A percentile compares a stretch with the other conserved stretches of the same genome.
Conservation (phyloP, 768 basidiomycete genomes). For the Boletus barrowsii region DNA sequence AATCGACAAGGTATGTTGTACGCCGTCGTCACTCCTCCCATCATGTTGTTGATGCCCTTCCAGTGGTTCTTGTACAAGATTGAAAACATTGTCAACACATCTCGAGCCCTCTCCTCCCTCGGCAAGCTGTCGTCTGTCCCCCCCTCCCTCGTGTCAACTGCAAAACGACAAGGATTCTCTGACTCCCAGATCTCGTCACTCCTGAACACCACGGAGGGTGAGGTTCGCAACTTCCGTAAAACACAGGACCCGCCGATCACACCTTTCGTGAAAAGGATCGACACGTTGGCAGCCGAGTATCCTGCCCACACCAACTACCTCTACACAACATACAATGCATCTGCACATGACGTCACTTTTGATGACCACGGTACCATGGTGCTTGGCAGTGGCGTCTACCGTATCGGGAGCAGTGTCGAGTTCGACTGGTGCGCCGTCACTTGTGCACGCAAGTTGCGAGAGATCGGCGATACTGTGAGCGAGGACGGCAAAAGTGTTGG, state of each 20-base stretch:
- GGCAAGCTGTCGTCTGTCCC: slow-evolving; percentile 68
- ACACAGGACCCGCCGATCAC: slow-evolving; percentile 67
- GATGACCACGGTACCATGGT: slow-evolving; percentile 99
- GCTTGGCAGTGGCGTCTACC: slow-evolving; percentile 95
- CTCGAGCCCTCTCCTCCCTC: slow-evolving; percentile 66
- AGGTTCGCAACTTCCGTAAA: slow-evolving; percentile 84
- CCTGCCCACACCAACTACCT: slow-evolving; percentile 99
- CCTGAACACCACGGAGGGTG: slow-evolving; percentile 66
- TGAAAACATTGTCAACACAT: slow-evolving; percentile 94
- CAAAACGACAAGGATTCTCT: slow-evolving; percentile 95
- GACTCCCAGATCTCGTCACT: slow-evolving; percentile 90
- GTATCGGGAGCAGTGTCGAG: slow-evolving; percentile 97
- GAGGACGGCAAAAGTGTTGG: slow-evolving; percentile 18
- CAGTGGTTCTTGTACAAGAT: slow-evolving; percentile 99
- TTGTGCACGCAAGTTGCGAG: slow-evolving; percentile 86
- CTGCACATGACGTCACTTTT: slow-evolving; percentile 92
- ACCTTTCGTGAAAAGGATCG: slow-evolving; percentile 98
- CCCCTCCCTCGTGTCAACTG: slow-evolving; percentile 74
- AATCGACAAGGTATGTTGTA: slow-evolving; percentile 78
- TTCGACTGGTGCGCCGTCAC: slow-evolving; percentile 99
- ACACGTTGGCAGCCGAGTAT: slow-evolving; percentile 97
- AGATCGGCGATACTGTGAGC: slow-evolving; percentile 56
- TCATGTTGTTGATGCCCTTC: background rate
- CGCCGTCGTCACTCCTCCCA: background rate
- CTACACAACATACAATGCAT: slow-evolving; percentile 98